Base-by-base conservation (phyloP, 2,329 filamentous ascomycete species). In the Biscogniauxia mediterranea region DNA sequence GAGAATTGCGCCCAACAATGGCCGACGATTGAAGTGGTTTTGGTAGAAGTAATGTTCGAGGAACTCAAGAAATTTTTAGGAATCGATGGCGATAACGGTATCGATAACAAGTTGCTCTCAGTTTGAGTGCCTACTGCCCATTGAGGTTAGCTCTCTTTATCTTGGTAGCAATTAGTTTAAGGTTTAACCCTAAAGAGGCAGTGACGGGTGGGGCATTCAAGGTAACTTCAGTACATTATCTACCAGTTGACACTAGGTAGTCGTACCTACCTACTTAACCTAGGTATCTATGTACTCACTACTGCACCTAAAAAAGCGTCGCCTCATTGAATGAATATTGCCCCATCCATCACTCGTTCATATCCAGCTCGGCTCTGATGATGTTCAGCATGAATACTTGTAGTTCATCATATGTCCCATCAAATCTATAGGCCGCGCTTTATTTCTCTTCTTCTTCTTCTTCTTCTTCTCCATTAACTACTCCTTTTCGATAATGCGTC, bases 51-150 rank as follows among this genome's bases (percentile, higher is more conserved):
- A 60, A 70, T 66, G 55, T 59, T 66, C 57, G 61, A 60, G 63
- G 66, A 68, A 64, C 68, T 69, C 61, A 54, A 56, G 62, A 65
- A 67, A 63, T 68, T 72, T 71, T 64, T 46, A 46, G 6, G 38
- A 46, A 46, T 17, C 38, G 38, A 46, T 46, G 11, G 17, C 17
- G 38, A 46, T 32, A 63, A 59, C 61, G 69, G 69, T 72, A 72
- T 65, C 62, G 61, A 67, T 67, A 28, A 57, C 13, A 15, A 38
- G 3, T 15, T 38, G 32, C 9, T 15, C 32, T 15, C 32, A 38
- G 13, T 9, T 38, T 38, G 13, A 38, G 11, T 51, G 2, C 17
- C 32, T 52, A 20, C 55, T 61, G 54, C 54, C 61, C 25, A 42
- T 58, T 46, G 6, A 2, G 13, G 32, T 46, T 46, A 46, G 38